A percentile compares a stretch with the other conserved stretches of the same genome.
These are phyloP conservation scores for Jacaranda mimosifolia DNA, from an alignment of 257 asterid genomes.

Conservation along the genomic window DNA sequence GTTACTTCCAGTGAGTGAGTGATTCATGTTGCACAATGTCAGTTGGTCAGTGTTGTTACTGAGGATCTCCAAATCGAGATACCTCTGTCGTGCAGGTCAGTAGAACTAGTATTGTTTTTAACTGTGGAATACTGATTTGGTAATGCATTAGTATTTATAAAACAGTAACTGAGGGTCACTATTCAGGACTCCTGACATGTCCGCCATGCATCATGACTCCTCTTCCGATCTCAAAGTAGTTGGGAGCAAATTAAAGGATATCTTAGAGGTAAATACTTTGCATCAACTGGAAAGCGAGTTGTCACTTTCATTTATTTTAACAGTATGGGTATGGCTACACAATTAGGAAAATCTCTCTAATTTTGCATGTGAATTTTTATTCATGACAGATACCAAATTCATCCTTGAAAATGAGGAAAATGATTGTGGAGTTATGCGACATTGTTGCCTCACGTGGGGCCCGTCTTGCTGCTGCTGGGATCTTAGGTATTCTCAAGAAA, in stretches of 20 bases:
- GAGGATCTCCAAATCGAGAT: too few species aligned
- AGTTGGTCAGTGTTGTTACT: too few species aligned
- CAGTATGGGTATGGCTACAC: too few species aligned
- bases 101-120: too few species aligned
- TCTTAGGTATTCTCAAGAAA: conserved; percentile 77
- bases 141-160: conserved; percentile 12
- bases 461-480: conserved; percentile 87
- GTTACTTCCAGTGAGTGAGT: too few species aligned
- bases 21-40: too few species aligned
- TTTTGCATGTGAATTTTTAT: not conserved
- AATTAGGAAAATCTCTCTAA: too few species aligned
- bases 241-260: conserved; percentile 71
- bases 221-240: conserved; percentile 89
- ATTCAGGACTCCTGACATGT: conserved; percentile 82
- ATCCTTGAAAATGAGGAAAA: conserved; percentile 69
- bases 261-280: conserved; percentile 63
- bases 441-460: conserved; percentile 85
- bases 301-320: not conserved
- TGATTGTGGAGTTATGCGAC: conserved; percentile 69
- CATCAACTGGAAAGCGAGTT: not conserved
- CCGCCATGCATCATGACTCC: conserved; percentile 86
- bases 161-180: conserved; percentile 17
- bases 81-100: too few species aligned
- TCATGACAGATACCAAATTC: conserved; percentile 62
- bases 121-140: too few species aligned